Evolutionary conservation across 768 basidiomycete species (phyloP), one percentile per base, ranked within the genome.

Genomic region (Grammothele lineata): DNA sequence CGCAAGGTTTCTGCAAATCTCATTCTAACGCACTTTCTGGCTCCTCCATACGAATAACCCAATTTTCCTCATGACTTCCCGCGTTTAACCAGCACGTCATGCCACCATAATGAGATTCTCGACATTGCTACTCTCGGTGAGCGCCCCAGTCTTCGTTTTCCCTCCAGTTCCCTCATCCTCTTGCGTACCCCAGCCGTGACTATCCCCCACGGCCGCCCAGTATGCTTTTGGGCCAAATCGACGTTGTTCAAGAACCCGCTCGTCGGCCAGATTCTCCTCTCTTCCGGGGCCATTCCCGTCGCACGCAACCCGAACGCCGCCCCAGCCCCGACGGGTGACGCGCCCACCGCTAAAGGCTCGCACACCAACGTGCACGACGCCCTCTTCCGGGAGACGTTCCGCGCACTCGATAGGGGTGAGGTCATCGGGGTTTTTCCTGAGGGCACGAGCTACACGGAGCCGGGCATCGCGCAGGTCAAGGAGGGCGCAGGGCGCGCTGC

Each of bases 211-310:
- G 68, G 72, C 43, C 78, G 92, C 51, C 85, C 84, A 40, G 68
- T 98, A 47, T 87, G 94, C 63, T 90, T 87, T 61, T 88, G 95
- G 95, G 91, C 89, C 62, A 98, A 98, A 77, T 87, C 91, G 75
- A 68, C 37, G 38, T 72, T 99, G 44, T 98, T 95, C 66, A 76
- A 70, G 24, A 88, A 97, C 63, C 89, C 90, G 2, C 62, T 83
- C 10, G 69, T 85, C 35, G 74, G 79, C 25, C 83, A 80, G 50
- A 75, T 97, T 50, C 74, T 99, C 14, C 76, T 78, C 45, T 87
- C 88, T 51, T 87, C 94, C 2, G 96, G 95, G 18, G 95, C 94
- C 65, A 94, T 99, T 55, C 94, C 95, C 30, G 95, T 98, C 27
- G 92, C 93, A 62, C 80, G 96, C 51, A 92, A 88, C 45, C 56